phyloP scores from a whole-genome alignment of 495 filamentous ascomycete species.

The Penicillium crystallinum region DNA sequence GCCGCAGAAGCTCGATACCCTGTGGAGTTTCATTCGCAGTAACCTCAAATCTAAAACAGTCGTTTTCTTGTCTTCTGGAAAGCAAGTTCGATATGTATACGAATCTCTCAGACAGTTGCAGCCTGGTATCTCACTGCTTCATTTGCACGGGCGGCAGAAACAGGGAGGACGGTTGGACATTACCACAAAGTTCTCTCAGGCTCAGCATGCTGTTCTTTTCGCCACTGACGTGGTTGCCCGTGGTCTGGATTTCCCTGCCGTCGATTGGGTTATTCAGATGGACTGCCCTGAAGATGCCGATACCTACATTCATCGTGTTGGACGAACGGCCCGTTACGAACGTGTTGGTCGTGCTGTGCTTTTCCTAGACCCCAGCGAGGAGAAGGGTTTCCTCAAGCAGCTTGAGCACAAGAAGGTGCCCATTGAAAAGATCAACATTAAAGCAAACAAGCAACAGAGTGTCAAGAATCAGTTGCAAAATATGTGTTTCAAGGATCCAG shows the following conservation, averaged over 20 bases:
- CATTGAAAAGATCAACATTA: constrained; percentile 76
- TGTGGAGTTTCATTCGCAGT: constrained; percentile 85
- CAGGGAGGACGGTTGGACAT: constrained; percentile 83
- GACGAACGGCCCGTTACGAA: constrained; percentile 90
- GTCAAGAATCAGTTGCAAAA: constrained; percentile 80
- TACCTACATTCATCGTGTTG: constrained; percentile 96
- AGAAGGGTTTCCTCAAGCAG: constrained; percentile 74
- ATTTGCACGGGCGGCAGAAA: constrained; percentile 92
- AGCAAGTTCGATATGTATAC: constrained; percentile 93
- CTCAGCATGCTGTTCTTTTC: constrained; percentile 82
- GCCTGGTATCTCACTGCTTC: constrained; percentile 89
- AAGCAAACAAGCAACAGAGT: constrained; percentile 81
- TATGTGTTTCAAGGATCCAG: constrained; percentile 91
- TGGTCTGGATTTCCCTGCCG: constrained; percentile 91
- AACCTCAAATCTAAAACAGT: constrained; percentile 90
- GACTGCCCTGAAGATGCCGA: constrained; percentile 96
- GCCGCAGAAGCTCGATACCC: constrained; percentile 79
- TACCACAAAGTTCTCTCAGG: constrained; percentile 69
- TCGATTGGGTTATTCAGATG: constrained; percentile 95
- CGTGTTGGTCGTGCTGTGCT: constrained; percentile 80
- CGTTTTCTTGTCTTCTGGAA: constrained; percentile 89
- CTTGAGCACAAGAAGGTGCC: constrained; percentile 85
- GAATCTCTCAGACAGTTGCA: constrained; percentile 91
- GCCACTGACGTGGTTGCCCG: constrained; percentile 92
- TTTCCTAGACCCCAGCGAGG: constrained; percentile 89